phyloP scores from a whole-genome alignment of 208 protist species.

The Crithidia sp. region DNA sequence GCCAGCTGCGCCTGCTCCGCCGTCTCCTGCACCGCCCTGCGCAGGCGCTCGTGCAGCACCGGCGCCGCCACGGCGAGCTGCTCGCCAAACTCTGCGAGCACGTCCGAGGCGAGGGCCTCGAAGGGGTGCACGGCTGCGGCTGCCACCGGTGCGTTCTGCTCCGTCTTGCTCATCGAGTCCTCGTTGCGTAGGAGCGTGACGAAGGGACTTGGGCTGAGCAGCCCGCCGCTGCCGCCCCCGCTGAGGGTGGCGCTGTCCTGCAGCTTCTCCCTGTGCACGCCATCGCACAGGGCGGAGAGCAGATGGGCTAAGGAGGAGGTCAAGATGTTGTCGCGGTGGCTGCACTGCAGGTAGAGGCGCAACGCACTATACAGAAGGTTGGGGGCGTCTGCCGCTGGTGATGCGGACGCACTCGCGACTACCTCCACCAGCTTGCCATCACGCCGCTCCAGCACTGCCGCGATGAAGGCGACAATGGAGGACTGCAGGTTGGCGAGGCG shows the following conservation, averaged over 20 bases:
- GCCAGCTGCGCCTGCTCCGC: constrained; percentile 66
- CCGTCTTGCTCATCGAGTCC: constrained; percentile 36
- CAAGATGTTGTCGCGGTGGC: constrained; percentile 61
- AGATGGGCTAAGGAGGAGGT: constrained; percentile 54
- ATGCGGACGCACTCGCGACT: constrained; percentile 1
- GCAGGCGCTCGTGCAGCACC: constrained; percentile 40
- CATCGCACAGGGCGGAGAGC: constrained; percentile 46
- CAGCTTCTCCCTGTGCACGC: constrained; percentile 59
- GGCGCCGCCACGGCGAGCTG: constrained; percentile 33
- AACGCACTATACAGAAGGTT: constrained; percentile 46
- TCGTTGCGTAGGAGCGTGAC: constrained; percentile 28
- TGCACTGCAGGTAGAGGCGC: constrained; percentile 43
- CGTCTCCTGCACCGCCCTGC: constrained; percentile 54
- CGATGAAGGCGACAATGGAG: constrained; percentile 49
- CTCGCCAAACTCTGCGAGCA: constrained; percentile 43
- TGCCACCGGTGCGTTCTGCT: constrained; percentile 9
- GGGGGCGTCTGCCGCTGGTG: not conserved
- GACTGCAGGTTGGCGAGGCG: constrained; percentile 59
- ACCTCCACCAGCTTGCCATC: constrained; percentile 27
- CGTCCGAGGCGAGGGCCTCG: constrained; percentile 22
- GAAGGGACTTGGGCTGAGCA: constrained; percentile 23
- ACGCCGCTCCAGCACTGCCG: constrained; percentile 32
- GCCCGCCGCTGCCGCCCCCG: not conserved
- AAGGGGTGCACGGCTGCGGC: constrained; percentile 16
- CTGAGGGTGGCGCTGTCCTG: not conserved